Base-by-base conservation (phyloP, 2,329 filamentous ascomycete genomes). In the Diplodia corticola region DNA sequence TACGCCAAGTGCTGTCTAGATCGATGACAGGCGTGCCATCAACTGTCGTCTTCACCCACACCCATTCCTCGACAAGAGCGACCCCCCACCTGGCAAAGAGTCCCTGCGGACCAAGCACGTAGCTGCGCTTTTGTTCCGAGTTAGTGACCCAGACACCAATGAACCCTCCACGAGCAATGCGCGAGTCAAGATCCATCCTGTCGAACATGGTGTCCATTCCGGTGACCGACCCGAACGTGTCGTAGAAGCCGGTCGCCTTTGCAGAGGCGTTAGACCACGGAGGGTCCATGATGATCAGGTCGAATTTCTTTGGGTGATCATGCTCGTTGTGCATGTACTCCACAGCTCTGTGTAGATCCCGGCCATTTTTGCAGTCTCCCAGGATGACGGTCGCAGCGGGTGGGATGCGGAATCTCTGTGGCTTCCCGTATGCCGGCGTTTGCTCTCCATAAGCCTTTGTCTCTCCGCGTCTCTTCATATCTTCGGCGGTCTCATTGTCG, bases 201-300 rank as follows among this genome's bases (percentile, higher is more conserved):
- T 75, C 67, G 0, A 83, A 70, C 68, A 82, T 73, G 24, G 72
- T 71, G 61, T 73, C 73, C 64, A 88, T 81, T 82, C 13, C 78
- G 72, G n/a, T n/a, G 53, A 85, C 73, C 75, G 88, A 86, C 69
- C 82, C 71, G 72, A 71, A 50, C 74, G 74, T 75, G 69, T 77
- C 72, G 74, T 87, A 85, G 69, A 83, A 78, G 79, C 77, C 81
- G 71, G 86, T 88, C 46, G 89, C 83, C 70, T 85, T 84, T 15
- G 87, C 91, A 5, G 91, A 93, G 53, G 88, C 85, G 73, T 92
- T 94, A 0, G 91, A 90, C 91, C 91, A 94, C 1, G 91, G 91
- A 3, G 91, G 91, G 73, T 94, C 91, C 22, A 93, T 79, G 7
- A 93, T 75, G 44, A 93, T 81, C 51, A 93, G 80, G 69, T 91